Conservation (phyloP, 1,284 basidiomycete species). For the Trichosporon sp. region DNA sequence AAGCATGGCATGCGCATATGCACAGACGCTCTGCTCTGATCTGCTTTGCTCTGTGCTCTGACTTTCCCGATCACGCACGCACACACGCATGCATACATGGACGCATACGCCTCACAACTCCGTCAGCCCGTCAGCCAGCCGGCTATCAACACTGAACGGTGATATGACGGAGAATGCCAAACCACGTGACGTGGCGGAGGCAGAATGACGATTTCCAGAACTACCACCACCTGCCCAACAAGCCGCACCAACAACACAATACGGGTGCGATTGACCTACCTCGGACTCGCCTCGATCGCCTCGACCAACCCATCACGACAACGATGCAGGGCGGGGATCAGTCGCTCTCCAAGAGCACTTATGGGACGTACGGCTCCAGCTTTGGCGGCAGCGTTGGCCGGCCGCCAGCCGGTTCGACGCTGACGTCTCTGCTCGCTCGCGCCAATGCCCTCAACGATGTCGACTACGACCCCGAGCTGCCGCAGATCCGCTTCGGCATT, state of each 20-base stretch:
- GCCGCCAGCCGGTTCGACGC: conserved; percentile 24
- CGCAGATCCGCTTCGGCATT: conserved; percentile 42
- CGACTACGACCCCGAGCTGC: conserved; percentile 37
- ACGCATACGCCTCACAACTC: neutral
- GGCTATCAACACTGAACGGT: neutral
- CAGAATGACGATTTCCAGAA: conserved; percentile 7
- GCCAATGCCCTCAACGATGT: conserved; percentile 38
- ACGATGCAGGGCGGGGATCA: conserved; percentile 11
- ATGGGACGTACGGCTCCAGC: conserved; percentile 4
- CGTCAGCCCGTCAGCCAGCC: no score
- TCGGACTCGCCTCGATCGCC: no score
- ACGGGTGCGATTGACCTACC: no score
- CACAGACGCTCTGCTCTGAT: neutral
- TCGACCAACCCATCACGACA: neutral
- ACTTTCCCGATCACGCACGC: no score
- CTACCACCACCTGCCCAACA: neutral
- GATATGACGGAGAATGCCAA: neutral
- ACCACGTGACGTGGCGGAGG: conserved; percentile 4
- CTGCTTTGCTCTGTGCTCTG: neutral
- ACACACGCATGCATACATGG: neutral
- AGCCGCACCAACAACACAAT: neutral
- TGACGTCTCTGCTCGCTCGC: conserved; percentile 37
- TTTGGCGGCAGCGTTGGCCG: conserved; percentile 5
- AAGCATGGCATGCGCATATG: neutral
- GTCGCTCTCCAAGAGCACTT: conserved; percentile 6